Conservation (phyloP, 1,284 basidiomycete species). For the Inonotus obliquus region DNA sequence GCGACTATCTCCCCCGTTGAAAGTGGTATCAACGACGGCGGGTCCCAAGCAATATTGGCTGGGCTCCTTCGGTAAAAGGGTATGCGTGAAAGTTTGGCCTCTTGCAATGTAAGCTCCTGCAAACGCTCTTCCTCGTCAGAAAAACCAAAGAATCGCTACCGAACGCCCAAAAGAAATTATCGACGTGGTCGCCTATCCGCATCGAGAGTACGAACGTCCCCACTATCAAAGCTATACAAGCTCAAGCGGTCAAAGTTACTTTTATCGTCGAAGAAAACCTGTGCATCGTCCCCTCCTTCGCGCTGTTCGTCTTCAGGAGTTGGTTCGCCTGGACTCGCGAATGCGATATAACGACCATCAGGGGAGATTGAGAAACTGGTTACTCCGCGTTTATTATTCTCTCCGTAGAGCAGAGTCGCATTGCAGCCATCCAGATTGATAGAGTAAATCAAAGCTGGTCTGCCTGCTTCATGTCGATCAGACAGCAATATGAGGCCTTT, state of each 20-base stretch:
- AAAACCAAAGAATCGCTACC: slow-evolving; percentile 18
- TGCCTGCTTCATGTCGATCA: slow-evolving; percentile 20
- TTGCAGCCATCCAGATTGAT: slow-evolving; percentile 16
- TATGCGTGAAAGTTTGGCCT: slow-evolving; percentile 3
- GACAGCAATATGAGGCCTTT: slow-evolving; percentile 20
- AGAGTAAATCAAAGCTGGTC: slow-evolving; percentile 17
- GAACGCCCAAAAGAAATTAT: slow-evolving; percentile 15
- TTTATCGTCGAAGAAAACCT: slow-evolving; percentile 20
- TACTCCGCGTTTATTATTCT: slow-evolving; percentile 11
- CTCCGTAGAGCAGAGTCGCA: slow-evolving; percentile 10
- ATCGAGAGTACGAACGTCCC: slow-evolving; percentile 13
- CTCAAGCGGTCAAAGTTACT: slow-evolving; percentile 11
- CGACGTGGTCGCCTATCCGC: slow-evolving; percentile 13
- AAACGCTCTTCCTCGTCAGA: not conserved
- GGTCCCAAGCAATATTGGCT: not conserved
- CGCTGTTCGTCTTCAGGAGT: slow-evolving; percentile 19
- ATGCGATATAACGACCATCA: slow-evolving; percentile 22
- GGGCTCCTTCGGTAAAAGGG: not conserved
- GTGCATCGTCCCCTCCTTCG: slow-evolving; percentile 20
- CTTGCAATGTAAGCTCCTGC: slow-evolving; percentile 8
- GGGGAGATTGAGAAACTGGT: slow-evolving; percentile 17
- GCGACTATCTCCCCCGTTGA: slow-evolving; percentile 6
- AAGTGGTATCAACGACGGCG: not conserved
- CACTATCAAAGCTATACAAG: slow-evolving; percentile 16
- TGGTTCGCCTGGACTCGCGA: slow-evolving; percentile 18